Evolutionary conservation across 2,329 filamentous ascomycete species (phyloP), one percentile per base, ranked within the genome.

Genomic region (Thyridium curvatum): DNA sequence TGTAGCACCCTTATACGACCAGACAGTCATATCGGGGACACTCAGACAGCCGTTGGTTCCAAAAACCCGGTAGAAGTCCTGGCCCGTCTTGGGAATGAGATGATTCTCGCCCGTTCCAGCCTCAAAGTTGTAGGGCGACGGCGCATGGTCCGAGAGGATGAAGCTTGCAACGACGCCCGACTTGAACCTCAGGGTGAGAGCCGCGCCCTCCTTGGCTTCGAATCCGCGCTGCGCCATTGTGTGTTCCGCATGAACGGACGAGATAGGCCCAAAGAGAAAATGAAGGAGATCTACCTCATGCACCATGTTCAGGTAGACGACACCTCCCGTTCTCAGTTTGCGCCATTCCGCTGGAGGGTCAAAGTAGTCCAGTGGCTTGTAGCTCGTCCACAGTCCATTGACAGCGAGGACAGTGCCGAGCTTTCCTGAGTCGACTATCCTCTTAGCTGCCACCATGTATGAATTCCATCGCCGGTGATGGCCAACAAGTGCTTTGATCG

Each of bases 401-500:
- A 79, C 51, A 3, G 74, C 75, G 12, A 77, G 62, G 3, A 72
- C 44, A 0, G 45, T 48, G 0, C 76, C 76, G 0, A 79, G 58
- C 0, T 53, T 54, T 0, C 60, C 56, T 0, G 59, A 51, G 0
- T 54, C 45, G 1, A 79, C 46, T 1, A 64, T 53, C 12, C 63
- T 46, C 43, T 76, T 77, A 0, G 72, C 62, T 3, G 68, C 60
- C 7, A 64, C 54, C 8, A 77, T 65, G 51, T 73, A 77, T 0
- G 69, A 68, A 46, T 79, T 79, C 57, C 79, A 79, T 3, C 76
- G 66, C 9, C 75, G 63, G 48, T 80, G 76, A 43, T 80, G 74
- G 5, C 74, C 75, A 2, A 75, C 69, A 1, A 78, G 56, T 1
- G 55, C 46, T 6, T 44, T 37, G 4, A 46, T 39, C 2, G n/a